A percentile compares a stretch with the other conserved stretches of the same genome.
phyloP scores from a whole-genome alignment of 129 eudicot genomes.

The Pulicaria dysenterica region DNA sequence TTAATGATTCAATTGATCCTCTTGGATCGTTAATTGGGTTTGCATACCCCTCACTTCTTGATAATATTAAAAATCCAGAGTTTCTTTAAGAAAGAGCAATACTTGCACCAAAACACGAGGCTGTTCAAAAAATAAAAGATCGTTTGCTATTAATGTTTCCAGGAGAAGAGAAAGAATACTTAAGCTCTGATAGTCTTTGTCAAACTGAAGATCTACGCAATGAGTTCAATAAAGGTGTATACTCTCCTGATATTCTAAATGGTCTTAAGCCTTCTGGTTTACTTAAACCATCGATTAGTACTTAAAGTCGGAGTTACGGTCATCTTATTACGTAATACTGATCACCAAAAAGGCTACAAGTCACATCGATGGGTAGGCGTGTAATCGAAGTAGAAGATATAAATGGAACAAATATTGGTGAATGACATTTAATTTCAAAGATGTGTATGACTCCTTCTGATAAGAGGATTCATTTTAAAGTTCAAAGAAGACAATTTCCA shows the following conservation, averaged over 20 bases:
- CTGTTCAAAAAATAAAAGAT: slow-evolving; percentile 17
- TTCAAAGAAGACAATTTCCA: too few relatives aligned
- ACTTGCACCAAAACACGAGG: slow-evolving; percentile 19
- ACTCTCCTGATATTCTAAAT: neutral
- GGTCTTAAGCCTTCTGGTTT: neutral
- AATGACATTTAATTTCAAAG: too few relatives aligned
- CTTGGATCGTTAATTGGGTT: neutral
- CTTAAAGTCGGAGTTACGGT: neutral
- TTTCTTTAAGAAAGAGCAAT: slow-evolving; percentile 30
- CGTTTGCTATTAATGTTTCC: neutral
- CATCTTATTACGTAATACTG: too few relatives aligned
- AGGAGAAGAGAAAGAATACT: neutral
- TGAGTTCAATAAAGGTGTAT: neutral
- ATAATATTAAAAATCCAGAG: neutral
- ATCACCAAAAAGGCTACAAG: too few relatives aligned
- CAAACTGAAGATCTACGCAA: neutral
- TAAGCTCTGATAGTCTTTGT: neutral
- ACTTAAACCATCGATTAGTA: neutral
- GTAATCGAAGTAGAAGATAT: too few relatives aligned
- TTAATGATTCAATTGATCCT: neutral
- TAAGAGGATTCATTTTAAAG: too few relatives aligned
- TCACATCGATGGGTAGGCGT: too few relatives aligned
- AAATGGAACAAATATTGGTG: too few relatives aligned
- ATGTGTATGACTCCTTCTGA: too few relatives aligned
- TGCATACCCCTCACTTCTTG: neutral